Evolutionary conservation across 495 filamentous ascomycete species (phyloP).

Genomic region (Penicillium malachiteum): DNA sequence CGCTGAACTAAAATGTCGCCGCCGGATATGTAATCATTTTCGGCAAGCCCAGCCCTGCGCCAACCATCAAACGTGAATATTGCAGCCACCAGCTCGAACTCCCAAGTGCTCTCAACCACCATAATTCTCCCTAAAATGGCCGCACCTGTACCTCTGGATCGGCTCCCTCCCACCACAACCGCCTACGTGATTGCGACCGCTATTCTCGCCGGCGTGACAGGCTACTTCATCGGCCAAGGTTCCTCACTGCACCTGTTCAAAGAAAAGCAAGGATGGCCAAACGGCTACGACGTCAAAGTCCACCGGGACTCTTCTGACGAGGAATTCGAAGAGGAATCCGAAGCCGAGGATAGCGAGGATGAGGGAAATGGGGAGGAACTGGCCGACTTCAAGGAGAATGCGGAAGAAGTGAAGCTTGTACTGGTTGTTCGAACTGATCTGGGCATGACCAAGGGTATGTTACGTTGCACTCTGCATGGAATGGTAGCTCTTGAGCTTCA

Average conservation of each 20-base stretch:
- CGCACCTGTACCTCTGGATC: constrained; percentile 35
- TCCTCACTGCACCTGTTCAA: constrained; percentile 49
- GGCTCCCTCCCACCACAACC: constrained; percentile 44
- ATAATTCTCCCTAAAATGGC: constrained; percentile 32
- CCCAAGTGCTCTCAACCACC: neutral
- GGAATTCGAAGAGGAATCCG: constrained; percentile 22
- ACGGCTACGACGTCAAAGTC: constrained; percentile 52
- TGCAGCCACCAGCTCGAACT: neutral
- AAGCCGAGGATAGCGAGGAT: constrained; percentile 37
- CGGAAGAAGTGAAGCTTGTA: constrained; percentile 91
- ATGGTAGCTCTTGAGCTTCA: too few relatives aligned
- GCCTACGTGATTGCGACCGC: constrained; percentile 60
- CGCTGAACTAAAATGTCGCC: neutral
- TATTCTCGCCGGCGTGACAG: constrained; percentile 62
- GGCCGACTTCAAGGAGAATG: constrained; percentile 46
- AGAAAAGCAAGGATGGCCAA: constrained; percentile 48
- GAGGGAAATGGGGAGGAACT: constrained; percentile 44
- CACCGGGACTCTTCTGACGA: constrained; percentile 48
- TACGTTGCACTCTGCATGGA: neutral
- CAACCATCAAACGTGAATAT: neutral
- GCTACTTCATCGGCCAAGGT: constrained; percentile 63
- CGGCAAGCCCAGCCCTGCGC: neutral
- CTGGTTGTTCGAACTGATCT: constrained; percentile 89
- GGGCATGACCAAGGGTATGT: constrained; percentile 90
- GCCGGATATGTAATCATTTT: constrained; percentile 2